A percentile compares a stretch with the other conserved stretches of the same genome.
phyloP scores from a whole-genome alignment of 371 early-diverging fungal genomes.

The Modicella reniformis region DNA sequence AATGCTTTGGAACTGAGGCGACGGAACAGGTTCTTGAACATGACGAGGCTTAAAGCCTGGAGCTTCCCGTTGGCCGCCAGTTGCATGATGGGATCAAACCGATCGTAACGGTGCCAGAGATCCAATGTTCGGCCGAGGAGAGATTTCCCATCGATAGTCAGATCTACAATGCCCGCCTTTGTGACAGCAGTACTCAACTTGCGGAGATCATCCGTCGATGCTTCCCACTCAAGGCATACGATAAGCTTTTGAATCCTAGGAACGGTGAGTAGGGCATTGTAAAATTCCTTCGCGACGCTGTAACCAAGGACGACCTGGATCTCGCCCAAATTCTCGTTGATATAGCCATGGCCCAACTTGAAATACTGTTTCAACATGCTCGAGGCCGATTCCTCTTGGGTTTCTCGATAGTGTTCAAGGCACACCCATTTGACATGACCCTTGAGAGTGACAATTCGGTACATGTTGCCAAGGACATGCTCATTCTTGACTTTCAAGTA shows the following conservation, averaged over 20 bases:
- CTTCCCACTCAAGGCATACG: slow-evolving; percentile 11
- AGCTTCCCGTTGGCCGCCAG: slow-evolving; percentile 8
- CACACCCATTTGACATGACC: slow-evolving; percentile 43
- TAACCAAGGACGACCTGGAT: slow-evolving; percentile 8
- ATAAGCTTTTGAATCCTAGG: slow-evolving; percentile 8
- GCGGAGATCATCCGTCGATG: not conserved
- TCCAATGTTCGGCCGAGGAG: slow-evolving; percentile 3
- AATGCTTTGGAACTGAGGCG: not conserved
- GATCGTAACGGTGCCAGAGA: not conserved
- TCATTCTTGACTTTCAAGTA: slow-evolving; percentile 15
- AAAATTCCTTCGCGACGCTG: slow-evolving; percentile 16
- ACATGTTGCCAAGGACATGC: slow-evolving; percentile 24
- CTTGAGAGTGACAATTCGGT: slow-evolving; percentile 16
- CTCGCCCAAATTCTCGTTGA: slow-evolving; percentile 2
- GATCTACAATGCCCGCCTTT: not conserved
- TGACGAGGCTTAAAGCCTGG: not conserved
- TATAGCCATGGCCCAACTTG: slow-evolving; percentile 2
- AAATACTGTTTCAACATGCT: slow-evolving; percentile 3
- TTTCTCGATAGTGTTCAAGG: slow-evolving; percentile 10
- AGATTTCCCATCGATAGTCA: not conserved
- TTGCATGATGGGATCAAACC: slow-evolving; percentile 21
- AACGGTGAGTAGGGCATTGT: slow-evolving; percentile 4
- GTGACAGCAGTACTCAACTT: not conserved
- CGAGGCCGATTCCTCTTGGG: not conserved
- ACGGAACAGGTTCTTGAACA: slow-evolving; percentile 9